Evolutionary conservation across 2,329 filamentous ascomycete species (phyloP).

Genomic region (Teratosphaeria viscida): DNA sequence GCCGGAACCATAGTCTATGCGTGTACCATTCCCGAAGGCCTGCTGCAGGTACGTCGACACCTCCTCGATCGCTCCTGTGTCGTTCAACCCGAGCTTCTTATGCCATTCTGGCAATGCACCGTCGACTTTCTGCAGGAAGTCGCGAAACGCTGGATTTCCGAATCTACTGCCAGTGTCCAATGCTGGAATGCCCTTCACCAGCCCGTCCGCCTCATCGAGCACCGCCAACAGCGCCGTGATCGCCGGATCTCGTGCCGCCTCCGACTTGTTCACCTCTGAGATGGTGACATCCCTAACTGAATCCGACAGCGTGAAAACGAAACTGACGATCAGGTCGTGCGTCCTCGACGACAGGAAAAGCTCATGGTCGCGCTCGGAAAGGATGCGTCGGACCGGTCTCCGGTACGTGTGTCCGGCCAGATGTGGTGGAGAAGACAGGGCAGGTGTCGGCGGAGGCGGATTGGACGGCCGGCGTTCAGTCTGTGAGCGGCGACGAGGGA

Average conservation of each 20-base stretch:
- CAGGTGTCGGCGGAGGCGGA: slow-evolving; percentile 65
- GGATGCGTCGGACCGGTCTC: slow-evolving; percentile 64
- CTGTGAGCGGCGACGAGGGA: slow-evolving; percentile 50
- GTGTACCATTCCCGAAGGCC: slow-evolving; percentile 72
- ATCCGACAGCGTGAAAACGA: slow-evolving; percentile 79
- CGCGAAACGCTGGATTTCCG: slow-evolving; percentile 83
- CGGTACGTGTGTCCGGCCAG: slow-evolving; percentile 49
- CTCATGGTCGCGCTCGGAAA: slow-evolving; percentile 70
- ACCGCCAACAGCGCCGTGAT: slow-evolving; percentile 58
- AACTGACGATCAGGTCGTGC: slow-evolving; percentile 65
- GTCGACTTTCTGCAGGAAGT: slow-evolving; percentile 60
- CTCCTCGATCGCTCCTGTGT: slow-evolving; percentile 52
- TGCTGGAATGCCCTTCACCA: slow-evolving; percentile 62
- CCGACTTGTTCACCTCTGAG: slow-evolving; percentile 47
- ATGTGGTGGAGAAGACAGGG: slow-evolving; percentile 54
- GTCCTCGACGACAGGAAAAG: slow-evolving; percentile 70
- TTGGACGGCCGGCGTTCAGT: slow-evolving; percentile 27
- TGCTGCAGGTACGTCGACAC: slow-evolving; percentile 69
- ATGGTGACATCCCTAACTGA: slow-evolving; percentile 62
- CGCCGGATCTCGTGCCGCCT: slow-evolving; percentile 43
- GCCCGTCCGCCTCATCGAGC: slow-evolving; percentile 56
- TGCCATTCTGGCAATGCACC: slow-evolving; percentile 51
- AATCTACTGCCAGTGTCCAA: slow-evolving; percentile 86
- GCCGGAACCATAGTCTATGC: slow-evolving; percentile 94
- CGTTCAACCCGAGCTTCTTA: slow-evolving; percentile 43